Conservation (phyloP, 192 early-diverging fungal genomes). For the Endogone sp. region DNA sequence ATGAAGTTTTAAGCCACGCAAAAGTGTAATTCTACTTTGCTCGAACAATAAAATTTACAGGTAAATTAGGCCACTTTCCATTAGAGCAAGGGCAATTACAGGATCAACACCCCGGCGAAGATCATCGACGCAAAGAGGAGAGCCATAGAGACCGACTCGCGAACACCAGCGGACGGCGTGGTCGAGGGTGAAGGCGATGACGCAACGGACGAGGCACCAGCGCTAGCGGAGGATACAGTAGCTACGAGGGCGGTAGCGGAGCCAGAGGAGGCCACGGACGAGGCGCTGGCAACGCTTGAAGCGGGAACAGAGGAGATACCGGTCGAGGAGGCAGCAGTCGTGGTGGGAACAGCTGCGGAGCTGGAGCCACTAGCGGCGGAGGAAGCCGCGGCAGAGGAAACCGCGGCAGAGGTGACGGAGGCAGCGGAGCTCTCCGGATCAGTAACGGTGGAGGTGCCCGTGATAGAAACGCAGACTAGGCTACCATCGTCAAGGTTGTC, state of each 20-base stretch:
- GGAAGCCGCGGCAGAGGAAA: not conserved
- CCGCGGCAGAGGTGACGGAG: not conserved
- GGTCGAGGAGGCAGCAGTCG: not conserved
- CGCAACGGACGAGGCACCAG: not conserved
- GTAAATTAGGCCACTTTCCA: too few species aligned
- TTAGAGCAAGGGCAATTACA: too few species aligned
- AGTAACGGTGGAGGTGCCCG: not conserved
- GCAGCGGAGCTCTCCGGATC: not conserved
- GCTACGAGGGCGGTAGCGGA: not conserved
- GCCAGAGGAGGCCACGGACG: not conserved
- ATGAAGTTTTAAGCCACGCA: too few species aligned
- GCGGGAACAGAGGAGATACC: not conserved
- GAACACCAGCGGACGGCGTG: not conserved
- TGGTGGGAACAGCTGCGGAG: not conserved
- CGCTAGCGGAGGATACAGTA: not conserved
- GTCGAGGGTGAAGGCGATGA: not conserved
- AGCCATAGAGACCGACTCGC: not conserved
- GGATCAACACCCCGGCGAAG: not conserved
- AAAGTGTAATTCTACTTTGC: too few species aligned
- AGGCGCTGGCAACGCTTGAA: not conserved
- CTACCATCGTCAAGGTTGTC: constrained; percentile 2
- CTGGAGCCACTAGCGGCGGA: not conserved
- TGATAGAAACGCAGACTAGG: not conserved
- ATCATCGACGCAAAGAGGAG: not conserved
- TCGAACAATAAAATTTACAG: too few species aligned